These are phyloP conservation scores for Betula pendula DNA, from an alignment of 306 rosid species.

Conservation along the genomic window DNA sequence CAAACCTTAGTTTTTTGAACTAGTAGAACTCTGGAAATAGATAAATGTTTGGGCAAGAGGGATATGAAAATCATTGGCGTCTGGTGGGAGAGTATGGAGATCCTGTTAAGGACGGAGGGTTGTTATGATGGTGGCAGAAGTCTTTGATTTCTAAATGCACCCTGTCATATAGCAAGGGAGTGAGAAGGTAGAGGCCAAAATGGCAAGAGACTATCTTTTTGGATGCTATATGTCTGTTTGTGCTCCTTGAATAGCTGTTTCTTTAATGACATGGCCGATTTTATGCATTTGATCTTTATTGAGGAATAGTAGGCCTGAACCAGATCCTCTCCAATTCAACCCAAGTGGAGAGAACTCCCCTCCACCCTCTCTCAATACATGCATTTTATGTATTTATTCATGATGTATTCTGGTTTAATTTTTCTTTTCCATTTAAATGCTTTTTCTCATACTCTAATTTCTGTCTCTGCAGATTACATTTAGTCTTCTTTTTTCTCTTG, in stretches of 20 bases:
- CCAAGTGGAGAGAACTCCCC: not conserved
- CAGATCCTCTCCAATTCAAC: not conserved
- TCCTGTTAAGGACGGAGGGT: not conserved
- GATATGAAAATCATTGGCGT: not conserved
- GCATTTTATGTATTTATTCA: not conserved
- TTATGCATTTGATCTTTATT: not conserved
- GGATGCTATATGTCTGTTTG: not conserved
- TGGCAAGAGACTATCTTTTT: not conserved
- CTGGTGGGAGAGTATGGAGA: not conserved
- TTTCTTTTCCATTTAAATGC: conserved; percentile 3
- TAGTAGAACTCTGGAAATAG: not conserved
- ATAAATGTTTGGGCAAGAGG: not conserved
- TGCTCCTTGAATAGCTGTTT: not conserved
- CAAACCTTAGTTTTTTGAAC: not conserved
- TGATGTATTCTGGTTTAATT: not conserved
- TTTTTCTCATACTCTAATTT: conserved; percentile 23
- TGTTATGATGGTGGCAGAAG: not conserved
- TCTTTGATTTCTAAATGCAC: not conserved
- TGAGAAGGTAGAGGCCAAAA: not conserved
- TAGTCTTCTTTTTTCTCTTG: conserved; percentile 83
- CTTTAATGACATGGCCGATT: not conserved
- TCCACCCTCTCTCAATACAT: not conserved
- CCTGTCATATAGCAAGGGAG: not conserved
- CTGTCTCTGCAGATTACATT: conserved; percentile 72
- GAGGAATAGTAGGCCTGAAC: not conserved